These are phyloP conservation scores for Apophysomyces elegans DNA, from an alignment of 371 early-diverging fungal species.

Conservation along the genomic window DNA sequence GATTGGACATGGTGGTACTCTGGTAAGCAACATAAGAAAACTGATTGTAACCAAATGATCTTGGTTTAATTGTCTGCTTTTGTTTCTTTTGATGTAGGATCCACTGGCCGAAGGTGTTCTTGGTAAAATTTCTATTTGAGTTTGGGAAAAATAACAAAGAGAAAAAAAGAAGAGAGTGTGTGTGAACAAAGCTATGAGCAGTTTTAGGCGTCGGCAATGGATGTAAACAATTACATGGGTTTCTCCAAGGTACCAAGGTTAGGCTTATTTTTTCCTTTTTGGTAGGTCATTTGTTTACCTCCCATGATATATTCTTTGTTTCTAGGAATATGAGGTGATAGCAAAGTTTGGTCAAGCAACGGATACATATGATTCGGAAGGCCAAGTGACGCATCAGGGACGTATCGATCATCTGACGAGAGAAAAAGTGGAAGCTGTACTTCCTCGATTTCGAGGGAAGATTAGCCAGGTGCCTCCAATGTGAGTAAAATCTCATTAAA, in stretches of 20 bases:
- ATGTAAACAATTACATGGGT: slow-evolving; percentile 45
- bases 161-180: background rate
- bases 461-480: slow-evolving; percentile 55
- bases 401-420: slow-evolving; percentile 35
- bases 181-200: slow-evolving; percentile 1
- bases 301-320: background rate
- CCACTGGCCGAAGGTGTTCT: slow-evolving; percentile 59
- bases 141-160: background rate
- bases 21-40: slow-evolving; percentile 27
- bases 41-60: background rate
- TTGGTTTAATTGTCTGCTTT: background rate
- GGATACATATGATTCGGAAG: slow-evolving; percentile 54
- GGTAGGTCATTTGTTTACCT: background rate
- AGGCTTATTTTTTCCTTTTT: background rate
- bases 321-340: slow-evolving; percentile 46
- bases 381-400: slow-evolving; percentile 30
- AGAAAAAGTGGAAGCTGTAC: slow-evolving; percentile 22
- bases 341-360: slow-evolving; percentile 50
- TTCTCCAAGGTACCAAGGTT: slow-evolving; percentile 42
- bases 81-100: slow-evolving; percentile 30
- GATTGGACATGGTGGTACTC: slow-evolving; percentile 60
- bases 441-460: slow-evolving; percentile 41
- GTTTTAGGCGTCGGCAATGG: slow-evolving; percentile 54
- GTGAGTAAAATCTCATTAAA: slow-evolving; percentile 26
- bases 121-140: slow-evolving; percentile 22